Evolutionary conservation across 495 filamentous ascomycete genomes (phyloP), one percentile per base, ranked within the genome.

Genomic region (Neurospora discreta): DNA sequence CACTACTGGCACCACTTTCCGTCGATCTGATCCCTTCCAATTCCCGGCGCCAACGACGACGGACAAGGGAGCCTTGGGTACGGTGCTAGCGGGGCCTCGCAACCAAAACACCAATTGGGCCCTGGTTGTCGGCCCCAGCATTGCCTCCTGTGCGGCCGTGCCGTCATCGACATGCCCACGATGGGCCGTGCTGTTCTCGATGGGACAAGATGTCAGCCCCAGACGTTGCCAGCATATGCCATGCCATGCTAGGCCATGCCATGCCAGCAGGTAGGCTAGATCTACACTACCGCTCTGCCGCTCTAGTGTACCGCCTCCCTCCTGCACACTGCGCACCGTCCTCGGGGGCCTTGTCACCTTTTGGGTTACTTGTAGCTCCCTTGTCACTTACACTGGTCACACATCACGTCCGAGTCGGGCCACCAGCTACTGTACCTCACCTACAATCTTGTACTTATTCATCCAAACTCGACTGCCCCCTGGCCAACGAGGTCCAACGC

Each of bases 401-500:
- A 72, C 71, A 41, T 43, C 65, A 72, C 20, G n/a, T 26, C 44
- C 20, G 23, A 52, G 44, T 23, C 44, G 9, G 44, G n/a, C 44
- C 44, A 36, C 44, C 20, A 52, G 44, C 44, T 52, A 44, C n/a
- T n/a, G n/a, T n/a, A n/a, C 43, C n/a, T 36, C 36, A 30, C 58
- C 20, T 68, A 39, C 38, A 42, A n/a, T 16, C 71, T 15, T 40
- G 60, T 69, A 60, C n/a, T 60, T 60, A 33, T 33, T 23, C 52
- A 60, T 60, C 52, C 52, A 3, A 30, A 60, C 52, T 60, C 26
- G 30, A 60, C 52, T 26, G 18, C 23, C 23, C 52, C 52, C 52
- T 13, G 52, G 52, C 26, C 52, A 60, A 60, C 52, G 52, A 70
- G 70, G 42, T 77, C 75, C 69, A 77, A 75, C 75, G 70, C 68